Percentiles rank a stretch among this genome's conserved stretches.
Conservation (phyloP, 768 basidiomycete species). For the Strobilomyces confusus region DNA sequence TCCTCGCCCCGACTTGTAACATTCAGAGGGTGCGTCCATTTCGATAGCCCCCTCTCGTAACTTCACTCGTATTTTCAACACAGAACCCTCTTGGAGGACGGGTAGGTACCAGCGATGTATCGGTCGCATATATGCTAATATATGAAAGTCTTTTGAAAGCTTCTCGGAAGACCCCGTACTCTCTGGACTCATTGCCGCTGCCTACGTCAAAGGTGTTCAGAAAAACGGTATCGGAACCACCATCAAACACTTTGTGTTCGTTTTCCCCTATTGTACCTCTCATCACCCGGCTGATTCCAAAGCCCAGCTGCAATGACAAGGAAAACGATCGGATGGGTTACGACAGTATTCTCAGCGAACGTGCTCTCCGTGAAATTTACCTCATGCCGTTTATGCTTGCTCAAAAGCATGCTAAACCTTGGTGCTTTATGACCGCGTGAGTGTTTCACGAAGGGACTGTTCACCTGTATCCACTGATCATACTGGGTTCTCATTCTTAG, state of each 20-base stretch:
- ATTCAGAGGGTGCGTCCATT: slow-evolving; percentile 60
- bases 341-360: slow-evolving; percentile 45
- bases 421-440: slow-evolving; percentile 59
- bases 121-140: slow-evolving; percentile 7
- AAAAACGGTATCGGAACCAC: slow-evolving; percentile 68
- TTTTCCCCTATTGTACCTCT: neutral
- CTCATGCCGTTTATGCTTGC: slow-evolving; percentile 61
- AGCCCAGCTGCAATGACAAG: slow-evolving; percentile 67
- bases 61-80: neutral
- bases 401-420: slow-evolving; percentile 48
- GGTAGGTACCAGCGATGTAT: slow-evolving; percentile 32
- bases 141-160: slow-evolving; percentile 61
- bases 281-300: neutral
- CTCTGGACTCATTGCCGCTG: slow-evolving; percentile 64
- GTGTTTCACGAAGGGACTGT: slow-evolving; percentile 19
- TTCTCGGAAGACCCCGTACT: slow-evolving; percentile 78
- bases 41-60: neutral
- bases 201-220: slow-evolving; percentile 77
- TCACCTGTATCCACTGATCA: neutral
- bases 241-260: slow-evolving; percentile 82
- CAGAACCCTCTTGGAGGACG: slow-evolving; percentile 71
- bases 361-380: slow-evolving; percentile 57
- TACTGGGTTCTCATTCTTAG: slow-evolving; percentile 31
- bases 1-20: slow-evolving; percentile 81
- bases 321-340: slow-evolving; percentile 71